These are phyloP conservation scores for Clonostachys solani DNA, from an alignment of 2,329 filamentous ascomycete species.

Conservation along the genomic window DNA sequence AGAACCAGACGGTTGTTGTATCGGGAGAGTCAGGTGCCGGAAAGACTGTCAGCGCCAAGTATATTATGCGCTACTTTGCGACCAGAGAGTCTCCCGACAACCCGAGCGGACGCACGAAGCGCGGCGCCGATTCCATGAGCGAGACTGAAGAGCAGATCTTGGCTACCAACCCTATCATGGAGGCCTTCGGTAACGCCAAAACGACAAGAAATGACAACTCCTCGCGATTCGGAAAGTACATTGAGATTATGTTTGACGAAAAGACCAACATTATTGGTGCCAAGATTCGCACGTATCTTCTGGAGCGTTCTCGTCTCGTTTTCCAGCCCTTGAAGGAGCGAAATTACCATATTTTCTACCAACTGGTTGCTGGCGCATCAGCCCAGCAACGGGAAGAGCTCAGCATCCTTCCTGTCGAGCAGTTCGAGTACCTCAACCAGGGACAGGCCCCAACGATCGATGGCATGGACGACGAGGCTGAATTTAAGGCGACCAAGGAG, in stretches of 20 bases:
- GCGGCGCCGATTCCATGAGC: constrained; percentile 79
- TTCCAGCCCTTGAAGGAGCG: constrained; percentile 97
- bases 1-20: constrained; percentile 98
- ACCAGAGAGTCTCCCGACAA: constrained; percentile 93
- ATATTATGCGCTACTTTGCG: constrained; percentile 99
- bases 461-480: constrained; percentile 90
- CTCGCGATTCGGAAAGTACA: constrained; percentile 98
- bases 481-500: constrained; percentile 83
- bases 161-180: constrained; percentile 98
- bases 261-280: constrained; percentile 95
- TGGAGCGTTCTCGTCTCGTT: constrained; percentile 92
- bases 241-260: constrained; percentile 98
- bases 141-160: constrained; percentile 98
- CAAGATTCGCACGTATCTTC: constrained; percentile 91
- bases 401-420: constrained; percentile 74
- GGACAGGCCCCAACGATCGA: constrained; percentile 88
- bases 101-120: constrained; percentile 70
- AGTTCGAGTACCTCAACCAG: constrained; percentile 96
- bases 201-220: constrained; percentile 99
- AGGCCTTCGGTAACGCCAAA: constrained; percentile 98
- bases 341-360: constrained; percentile 99
- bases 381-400: constrained; percentile 79
- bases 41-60: constrained; percentile 98
- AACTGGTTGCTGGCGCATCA: constrained; percentile 87
- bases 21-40: constrained; percentile 98